phyloP scores from a whole-genome alignment of 371 early-diverging fungal species.

The Mortierella sp. region DNA sequence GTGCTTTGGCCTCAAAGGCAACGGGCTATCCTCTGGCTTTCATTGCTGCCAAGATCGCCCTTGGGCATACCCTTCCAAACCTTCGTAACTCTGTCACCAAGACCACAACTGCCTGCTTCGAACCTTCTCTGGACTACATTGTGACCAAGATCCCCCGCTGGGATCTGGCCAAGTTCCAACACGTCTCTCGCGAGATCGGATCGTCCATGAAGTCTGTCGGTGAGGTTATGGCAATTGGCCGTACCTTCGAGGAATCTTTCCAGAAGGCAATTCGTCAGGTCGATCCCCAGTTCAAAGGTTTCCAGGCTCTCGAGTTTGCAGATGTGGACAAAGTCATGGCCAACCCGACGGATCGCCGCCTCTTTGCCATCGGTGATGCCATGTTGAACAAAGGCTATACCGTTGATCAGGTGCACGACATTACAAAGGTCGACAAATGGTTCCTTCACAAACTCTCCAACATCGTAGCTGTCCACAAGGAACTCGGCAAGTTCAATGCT shows the following conservation, averaged over 20 bases:
- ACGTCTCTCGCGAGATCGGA: conserved; percentile 84
- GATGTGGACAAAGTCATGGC: conserved; percentile 79
- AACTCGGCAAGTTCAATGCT: conserved; percentile 61
- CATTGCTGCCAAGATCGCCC: conserved; percentile 94
- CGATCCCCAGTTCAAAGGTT: conserved; percentile 77
- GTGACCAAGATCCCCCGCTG: conserved; percentile 97
- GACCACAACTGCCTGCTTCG: conserved; percentile 94
- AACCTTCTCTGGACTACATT: conserved; percentile 93
- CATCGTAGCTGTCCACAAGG: conserved; percentile 75
- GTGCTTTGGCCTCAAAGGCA: conserved; percentile 94
- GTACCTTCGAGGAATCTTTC: conserved; percentile 93
- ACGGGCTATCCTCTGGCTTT: conserved; percentile 97
- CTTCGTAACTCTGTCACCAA: conserved; percentile 92
- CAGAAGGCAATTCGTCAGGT: conserved; percentile 91
- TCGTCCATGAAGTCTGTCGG: conserved; percentile 95
- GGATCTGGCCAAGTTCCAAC: conserved; percentile 94
- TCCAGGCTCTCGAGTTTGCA: conserved; percentile 66
- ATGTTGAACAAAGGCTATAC: conserved; percentile 86
- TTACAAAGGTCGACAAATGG: conserved; percentile 96
- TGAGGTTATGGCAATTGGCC: conserved; percentile 97
- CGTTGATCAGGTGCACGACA: conserved; percentile 84
- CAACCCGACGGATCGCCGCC: conserved; percentile 88
- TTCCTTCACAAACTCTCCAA: conserved; percentile 93
- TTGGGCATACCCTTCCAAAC: conserved; percentile 86
- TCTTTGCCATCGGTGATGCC: conserved; percentile 92